Evolutionary conservation across 139 green algal genomes (phyloP), one percentile per base, ranked within the genome.

Genomic region (Yamagishiella unicocca): DNA sequence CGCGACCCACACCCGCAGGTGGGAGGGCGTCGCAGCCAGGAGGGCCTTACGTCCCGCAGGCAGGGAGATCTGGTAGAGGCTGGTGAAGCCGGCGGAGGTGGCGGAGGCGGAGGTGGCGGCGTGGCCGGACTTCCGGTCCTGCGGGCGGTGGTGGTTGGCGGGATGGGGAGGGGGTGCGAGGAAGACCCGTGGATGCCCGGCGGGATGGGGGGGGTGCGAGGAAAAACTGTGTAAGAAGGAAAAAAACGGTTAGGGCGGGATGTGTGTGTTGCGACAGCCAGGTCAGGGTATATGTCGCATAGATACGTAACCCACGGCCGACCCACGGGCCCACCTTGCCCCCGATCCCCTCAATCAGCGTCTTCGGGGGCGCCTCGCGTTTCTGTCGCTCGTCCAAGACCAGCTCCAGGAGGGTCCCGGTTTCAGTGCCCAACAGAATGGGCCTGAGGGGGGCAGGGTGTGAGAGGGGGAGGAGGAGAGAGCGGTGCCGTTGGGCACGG

Each of bases 371-470:
- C 8, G 74, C 54, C 64, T 96, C 92, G 42, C 90, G 88, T 78
- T 95, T 95, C n/a, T 80, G 79, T 54, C 82, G 82, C 61, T 94
- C 90, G 35, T 96, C 93, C 35, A 96, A n/a, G 9, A 55, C 79
- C 29, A 95, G 33, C 54, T 91, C 86, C 33, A 92, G 87, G 50
- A 97, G 74, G 1, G 58, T n/a, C 0, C 96, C 96, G 8, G 38
- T 31, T 27, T 93, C 92, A 7, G 89, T 96, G 70, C 96, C 96
- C 43, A 98, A 46, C 62, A 97, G 70, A 3, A 96, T 85, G n/a
- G 91, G 75, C 27, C 94, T 95, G 90, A 29, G 0, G 27, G 55
- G n/a, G 31, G 5, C 17, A 12, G n/a, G 45, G 43, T 21, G 38
- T 46, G 38, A 46, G 33, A 33, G 70, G 40, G 70, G 70, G 33